These are phyloP conservation scores for Dujonia santamariae DNA, from an alignment of 1,139 yeast genomes.

Conservation along the genomic window DNA sequence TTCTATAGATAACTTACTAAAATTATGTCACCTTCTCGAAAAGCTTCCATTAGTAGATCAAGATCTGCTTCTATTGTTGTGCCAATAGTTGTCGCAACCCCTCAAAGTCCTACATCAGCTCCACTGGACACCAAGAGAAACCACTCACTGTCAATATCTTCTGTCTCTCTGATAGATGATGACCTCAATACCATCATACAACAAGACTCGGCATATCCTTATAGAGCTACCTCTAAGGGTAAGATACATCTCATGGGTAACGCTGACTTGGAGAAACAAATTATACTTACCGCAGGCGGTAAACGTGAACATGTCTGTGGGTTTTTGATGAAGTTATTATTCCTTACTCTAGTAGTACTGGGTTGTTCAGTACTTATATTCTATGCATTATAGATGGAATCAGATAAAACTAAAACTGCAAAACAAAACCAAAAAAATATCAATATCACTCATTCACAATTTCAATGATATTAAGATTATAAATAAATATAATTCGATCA, in stretches of 20 bases:
- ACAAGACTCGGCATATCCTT: slow-evolving; percentile 3
- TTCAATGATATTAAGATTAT: too few species aligned
- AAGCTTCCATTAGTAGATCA: slow-evolving; percentile 8
- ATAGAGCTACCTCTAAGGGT: slow-evolving; percentile 10
- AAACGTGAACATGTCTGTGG: slow-evolving; percentile 31
- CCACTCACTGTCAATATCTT: slow-evolving; percentile 18
- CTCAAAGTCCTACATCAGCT: too few species aligned
- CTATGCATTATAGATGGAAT: slow-evolving; percentile 31
- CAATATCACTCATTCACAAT: too few species aligned
- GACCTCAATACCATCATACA: slow-evolving; percentile 3
- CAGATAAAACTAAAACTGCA: too few species aligned
- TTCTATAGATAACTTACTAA: background rate
- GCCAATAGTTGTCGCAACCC: slow-evolving; percentile 7
- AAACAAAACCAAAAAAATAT: too few species aligned
- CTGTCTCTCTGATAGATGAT: slow-evolving; percentile 12
- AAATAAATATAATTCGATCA: too few species aligned
- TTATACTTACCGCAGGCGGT: slow-evolving; percentile 40
- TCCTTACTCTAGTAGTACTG: slow-evolving; percentile 28
- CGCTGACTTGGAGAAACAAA: slow-evolving; percentile 36
- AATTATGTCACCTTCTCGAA: background rate
- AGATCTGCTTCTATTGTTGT: slow-evolving; percentile 12
- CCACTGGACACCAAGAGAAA: slow-evolving; percentile 13
- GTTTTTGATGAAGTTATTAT: slow-evolving; percentile 28
- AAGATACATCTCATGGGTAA: slow-evolving; percentile 22
- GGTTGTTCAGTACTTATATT: slow-evolving; percentile 38